Evolutionary conservation across 495 filamentous ascomycete genomes (phyloP), one percentile per base, ranked within the genome.

Genomic region (Haplographium delicatum): DNA sequence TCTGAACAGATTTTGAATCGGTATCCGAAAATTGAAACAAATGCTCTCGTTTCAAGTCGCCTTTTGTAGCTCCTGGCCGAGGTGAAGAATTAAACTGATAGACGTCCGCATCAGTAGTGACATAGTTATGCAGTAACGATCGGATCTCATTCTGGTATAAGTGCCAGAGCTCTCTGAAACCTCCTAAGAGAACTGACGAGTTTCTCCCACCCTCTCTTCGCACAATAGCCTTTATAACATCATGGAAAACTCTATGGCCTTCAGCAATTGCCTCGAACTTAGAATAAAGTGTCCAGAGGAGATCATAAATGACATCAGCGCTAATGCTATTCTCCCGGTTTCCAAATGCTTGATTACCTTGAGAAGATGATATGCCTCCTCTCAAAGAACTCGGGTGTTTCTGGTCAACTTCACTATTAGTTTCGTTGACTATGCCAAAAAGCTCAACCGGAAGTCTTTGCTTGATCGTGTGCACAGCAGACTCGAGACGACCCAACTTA

Each of bases 251-350:
- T 41, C 93, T 85, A 60, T 99, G 94, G 11, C 93, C 85, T 66
- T 99, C 93, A 11, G 89, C 89, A 54, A 99, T 96, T 13, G 94
- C 83, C 62, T 96, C 93, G 59, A 99, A 95, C 56, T 96, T 95
- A 13, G 91, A 88, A 67, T 95, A 99, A 0, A 99, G 68, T 1
- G 90, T 91, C 81, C 81, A 90, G 6, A 99, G 71, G 27, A 95
- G 79, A 59, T 99, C 93, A 45, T 89, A 82, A 27, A 99, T 80
- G 18, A 95, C 85, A 59, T 84, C 83, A 15, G 83, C 86, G 5
- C 86, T 78, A 60, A 85, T 79, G 47, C 85, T 82, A 15, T 82
- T 85, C 42, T 84, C 78, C 20, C 82, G 74, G 16, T 75, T 78
- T 13, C 80, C 82, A 43, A 85, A 75, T 39, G 82, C 81, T 38